Percentiles rank a stretch among this genome's conserved stretches.
Evolutionary conservation across 257 asterid genomes (phyloP).

Genomic region (Echium plantagineum): DNA sequence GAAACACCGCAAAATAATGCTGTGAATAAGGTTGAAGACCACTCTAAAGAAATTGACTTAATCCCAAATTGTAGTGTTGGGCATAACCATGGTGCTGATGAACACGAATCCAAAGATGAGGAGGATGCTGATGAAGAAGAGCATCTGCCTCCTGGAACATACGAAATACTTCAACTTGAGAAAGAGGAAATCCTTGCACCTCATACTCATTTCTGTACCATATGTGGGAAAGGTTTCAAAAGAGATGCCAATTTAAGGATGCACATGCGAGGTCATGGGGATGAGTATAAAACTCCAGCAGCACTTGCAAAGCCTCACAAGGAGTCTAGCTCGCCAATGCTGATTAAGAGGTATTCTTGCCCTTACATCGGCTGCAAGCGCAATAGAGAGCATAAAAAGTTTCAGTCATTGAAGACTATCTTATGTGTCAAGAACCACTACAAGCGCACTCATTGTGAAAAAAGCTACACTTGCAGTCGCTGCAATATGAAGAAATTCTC

Average conservation of each 20-base stretch:
- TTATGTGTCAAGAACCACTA: constrained; percentile 89
- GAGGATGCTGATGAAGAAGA: constrained; percentile 90
- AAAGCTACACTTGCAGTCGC: constrained; percentile 81
- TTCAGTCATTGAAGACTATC: constrained; percentile 84
- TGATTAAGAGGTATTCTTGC: constrained; percentile 81
- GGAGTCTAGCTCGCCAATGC: constrained; percentile 48
- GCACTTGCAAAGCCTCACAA: constrained; percentile 87
- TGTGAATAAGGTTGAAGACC: constrained; percentile 45
- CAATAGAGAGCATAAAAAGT: constrained; percentile 78
- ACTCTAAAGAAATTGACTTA: constrained; percentile 21
- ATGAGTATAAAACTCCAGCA: constrained; percentile 90
- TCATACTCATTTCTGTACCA: constrained; percentile 90
- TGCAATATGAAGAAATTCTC: constrained; percentile 83
- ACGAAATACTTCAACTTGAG: constrained; percentile 84
- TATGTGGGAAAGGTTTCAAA: constrained; percentile 92
- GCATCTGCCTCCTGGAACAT: constrained; percentile 83
- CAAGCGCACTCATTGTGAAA: constrained; percentile 96
- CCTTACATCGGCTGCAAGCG: constrained; percentile 86
- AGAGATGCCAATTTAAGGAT: constrained; percentile 86
- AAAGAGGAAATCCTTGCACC: constrained; percentile 96
- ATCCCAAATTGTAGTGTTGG: constrained; percentile 26
- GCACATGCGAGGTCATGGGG: constrained; percentile 99
- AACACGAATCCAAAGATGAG: constrained; percentile 72
- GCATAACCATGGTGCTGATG: constrained; percentile 40
- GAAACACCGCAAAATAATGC: constrained; percentile 17